These are phyloP conservation scores for Teratosphaeria destructans DNA, from an alignment of 2,329 filamentous ascomycete species.

Conservation along the genomic window DNA sequence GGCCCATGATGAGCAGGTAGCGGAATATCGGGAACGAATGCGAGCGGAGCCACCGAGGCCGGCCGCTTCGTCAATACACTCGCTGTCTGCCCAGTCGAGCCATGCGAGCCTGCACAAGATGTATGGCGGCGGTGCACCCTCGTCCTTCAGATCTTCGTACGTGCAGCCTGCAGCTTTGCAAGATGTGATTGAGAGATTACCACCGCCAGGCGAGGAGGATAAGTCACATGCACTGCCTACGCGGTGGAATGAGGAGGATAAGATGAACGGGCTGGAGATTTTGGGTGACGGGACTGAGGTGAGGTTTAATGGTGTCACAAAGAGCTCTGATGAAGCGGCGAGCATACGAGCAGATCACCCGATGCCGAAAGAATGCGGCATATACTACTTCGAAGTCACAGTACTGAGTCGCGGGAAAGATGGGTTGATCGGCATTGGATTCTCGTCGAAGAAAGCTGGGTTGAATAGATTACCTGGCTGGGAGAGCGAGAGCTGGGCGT, in stretches of 20 bases:
- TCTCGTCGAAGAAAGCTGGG: constrained; percentile 48
- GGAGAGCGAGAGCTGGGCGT: constrained; percentile 56
- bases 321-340: constrained; percentile 60
- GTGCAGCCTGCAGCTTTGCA: constrained; percentile 66
- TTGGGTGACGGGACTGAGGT: constrained; percentile 64
- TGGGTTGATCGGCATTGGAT: constrained; percentile 47
- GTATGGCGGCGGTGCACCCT: constrained; percentile 35
- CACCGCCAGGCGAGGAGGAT: constrained; percentile 48
- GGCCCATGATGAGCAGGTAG: constrained; percentile 44
- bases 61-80: constrained; percentile 40
- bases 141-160: constrained; percentile 5
- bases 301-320: constrained; percentile 45
- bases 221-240: constrained; percentile 62
- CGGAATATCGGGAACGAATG: constrained; percentile 17
- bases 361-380: constrained; percentile 81
- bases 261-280: constrained; percentile 62
- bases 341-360: constrained; percentile 72
- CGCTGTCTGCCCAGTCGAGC: constrained; percentile 27
- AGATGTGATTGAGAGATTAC: constrained; percentile 70
- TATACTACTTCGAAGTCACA: constrained; percentile 84
- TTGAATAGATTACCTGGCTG: constrained; percentile 54
- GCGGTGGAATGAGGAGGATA: constrained; percentile 73
- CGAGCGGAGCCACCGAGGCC: constrained; percentile 6
- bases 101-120: constrained; percentile 51
- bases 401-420: constrained; percentile 58